phyloP scores from a whole-genome alignment of 176 grass and related monocot genomes.

The Raddia distichophylla region DNA sequence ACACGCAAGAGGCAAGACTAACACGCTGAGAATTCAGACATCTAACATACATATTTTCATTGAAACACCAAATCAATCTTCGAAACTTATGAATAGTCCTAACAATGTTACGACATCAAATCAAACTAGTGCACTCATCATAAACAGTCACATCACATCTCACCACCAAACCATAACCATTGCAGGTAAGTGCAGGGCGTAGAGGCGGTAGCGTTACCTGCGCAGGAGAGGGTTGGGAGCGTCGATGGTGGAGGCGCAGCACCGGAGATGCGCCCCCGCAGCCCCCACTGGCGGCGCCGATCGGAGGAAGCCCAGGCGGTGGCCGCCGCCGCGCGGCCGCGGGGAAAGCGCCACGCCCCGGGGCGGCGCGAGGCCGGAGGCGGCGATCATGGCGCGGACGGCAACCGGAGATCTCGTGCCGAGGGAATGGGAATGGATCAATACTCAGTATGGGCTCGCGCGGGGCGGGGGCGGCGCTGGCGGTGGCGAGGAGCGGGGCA shows the following conservation, averaged over 20 bases:
- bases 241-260: slow-evolving; percentile 51
- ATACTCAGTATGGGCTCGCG: no score
- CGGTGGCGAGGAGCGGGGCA: no score
- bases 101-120: no score
- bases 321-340: background rate
- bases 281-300: background rate
- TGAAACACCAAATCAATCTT: background rate
- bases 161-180: slow-evolving; percentile 12
- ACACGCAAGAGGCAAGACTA: slow-evolving; percentile 14
- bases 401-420: slow-evolving; percentile 53
- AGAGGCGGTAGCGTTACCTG: slow-evolving; percentile 36
- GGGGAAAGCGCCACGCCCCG: slow-evolving; percentile 13
- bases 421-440: no score
- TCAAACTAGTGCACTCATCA: no score
- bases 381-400: slow-evolving; percentile 54
- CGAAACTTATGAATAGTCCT: no score
- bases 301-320: slow-evolving; percentile 34
- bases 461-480: no score
- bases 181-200: background rate
- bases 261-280: slow-evolving; percentile 33
- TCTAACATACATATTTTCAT: background rate
- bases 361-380: slow-evolving; percentile 53
- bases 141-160: slow-evolving; percentile 30
- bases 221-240: slow-evolving; percentile 14
- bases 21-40: no score